A percentile compares a stretch with the other conserved stretches of the same genome.
These are phyloP conservation scores for Globisporangium alternatum DNA, from an alignment of 352 stramenopile species.

Conservation along the genomic window DNA sequence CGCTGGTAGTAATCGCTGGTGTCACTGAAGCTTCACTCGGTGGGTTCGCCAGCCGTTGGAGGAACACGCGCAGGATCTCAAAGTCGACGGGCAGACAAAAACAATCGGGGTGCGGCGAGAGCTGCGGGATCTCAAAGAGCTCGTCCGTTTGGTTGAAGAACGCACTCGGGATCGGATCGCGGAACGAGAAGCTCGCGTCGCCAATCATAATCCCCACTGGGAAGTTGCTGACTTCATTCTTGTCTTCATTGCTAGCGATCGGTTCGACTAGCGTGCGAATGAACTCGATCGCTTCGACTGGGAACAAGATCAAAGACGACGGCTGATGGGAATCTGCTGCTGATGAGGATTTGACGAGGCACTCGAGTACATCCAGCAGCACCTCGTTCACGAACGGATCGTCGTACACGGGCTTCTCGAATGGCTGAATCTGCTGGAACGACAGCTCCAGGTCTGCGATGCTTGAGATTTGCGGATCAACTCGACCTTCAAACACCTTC, in stretches of 20 bases:
- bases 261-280: constrained; percentile 30
- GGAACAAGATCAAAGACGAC: constrained; percentile 66
- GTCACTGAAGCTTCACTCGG: background rate
- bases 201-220: constrained; percentile 33
- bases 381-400: constrained; percentile 37
- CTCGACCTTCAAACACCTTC: constrained; percentile 37
- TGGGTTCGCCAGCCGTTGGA: constrained; percentile 22
- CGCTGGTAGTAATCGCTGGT: background rate
- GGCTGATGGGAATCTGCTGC: background rate
- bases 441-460: constrained; percentile 56
- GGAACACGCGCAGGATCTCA: constrained; percentile 50
- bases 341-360: constrained; percentile 15
- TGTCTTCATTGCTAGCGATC: background rate
- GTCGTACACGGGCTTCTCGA: constrained; percentile 27
- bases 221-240: constrained; percentile 11
- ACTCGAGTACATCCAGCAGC: constrained; percentile 32
- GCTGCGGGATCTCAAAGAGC: constrained; percentile 55
- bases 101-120: constrained; percentile 77
- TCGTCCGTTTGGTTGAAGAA: constrained; percentile 35
- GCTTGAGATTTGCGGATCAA: constrained; percentile 37
- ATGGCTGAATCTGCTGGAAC: constrained; percentile 27
- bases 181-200: constrained; percentile 63
- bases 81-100: constrained; percentile 83
- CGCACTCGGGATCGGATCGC: constrained; percentile 52
- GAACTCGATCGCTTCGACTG: constrained; percentile 60